Evolutionary conservation across 805 yeast genomes (phyloP).

Genomic region (Diddensiella caesifluorescens): DNA sequence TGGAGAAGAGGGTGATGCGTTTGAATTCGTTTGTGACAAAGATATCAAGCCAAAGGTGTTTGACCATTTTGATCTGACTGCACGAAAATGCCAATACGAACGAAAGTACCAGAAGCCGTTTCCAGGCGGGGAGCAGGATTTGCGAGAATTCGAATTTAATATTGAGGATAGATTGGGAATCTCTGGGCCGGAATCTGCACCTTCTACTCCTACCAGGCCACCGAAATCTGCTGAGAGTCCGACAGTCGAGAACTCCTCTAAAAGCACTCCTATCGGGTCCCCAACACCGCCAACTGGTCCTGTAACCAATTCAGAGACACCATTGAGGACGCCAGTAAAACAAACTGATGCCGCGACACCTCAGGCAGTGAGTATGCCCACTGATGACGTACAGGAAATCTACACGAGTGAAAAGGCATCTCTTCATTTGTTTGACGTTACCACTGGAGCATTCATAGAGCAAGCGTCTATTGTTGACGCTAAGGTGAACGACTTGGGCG

Average conservation of each 20-base stretch:
- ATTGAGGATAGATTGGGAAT: slow-evolving; percentile 13
- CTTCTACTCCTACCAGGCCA: slow-evolving; percentile 5
- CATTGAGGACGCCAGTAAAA: slow-evolving; percentile 4
- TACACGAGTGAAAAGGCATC: slow-evolving; percentile 30
- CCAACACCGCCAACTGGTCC: slow-evolving; percentile 1
- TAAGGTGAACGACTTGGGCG: slow-evolving; percentile 41
- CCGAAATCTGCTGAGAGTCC: too few species aligned
- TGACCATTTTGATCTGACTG: slow-evolving; percentile 54
- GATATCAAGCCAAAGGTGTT: slow-evolving; percentile 43
- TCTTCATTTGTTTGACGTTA: slow-evolving; percentile 56
- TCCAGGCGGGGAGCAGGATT: slow-evolving; percentile 43
- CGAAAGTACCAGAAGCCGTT: slow-evolving; percentile 52
- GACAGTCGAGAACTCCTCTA: too few species aligned
- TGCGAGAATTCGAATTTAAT: slow-evolving; percentile 53
- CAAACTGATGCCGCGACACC: slow-evolving; percentile 5
- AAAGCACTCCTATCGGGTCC: slow-evolving; percentile 3
- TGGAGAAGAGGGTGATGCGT: slow-evolving; percentile 83
- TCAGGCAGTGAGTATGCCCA: not conserved
- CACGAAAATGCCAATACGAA: slow-evolving; percentile 70
- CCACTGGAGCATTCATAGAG: slow-evolving; percentile 42
- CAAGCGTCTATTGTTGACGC: slow-evolving; percentile 36
- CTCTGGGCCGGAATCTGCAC: slow-evolving; percentile 2
- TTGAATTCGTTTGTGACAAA: slow-evolving; percentile 70
- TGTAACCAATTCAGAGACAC: not conserved
- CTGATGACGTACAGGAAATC: slow-evolving; percentile 19